These are phyloP conservation scores for Ceratocystis smalleyi DNA, from an alignment of 2,329 filamentous ascomycete species.

Conservation along the genomic window DNA sequence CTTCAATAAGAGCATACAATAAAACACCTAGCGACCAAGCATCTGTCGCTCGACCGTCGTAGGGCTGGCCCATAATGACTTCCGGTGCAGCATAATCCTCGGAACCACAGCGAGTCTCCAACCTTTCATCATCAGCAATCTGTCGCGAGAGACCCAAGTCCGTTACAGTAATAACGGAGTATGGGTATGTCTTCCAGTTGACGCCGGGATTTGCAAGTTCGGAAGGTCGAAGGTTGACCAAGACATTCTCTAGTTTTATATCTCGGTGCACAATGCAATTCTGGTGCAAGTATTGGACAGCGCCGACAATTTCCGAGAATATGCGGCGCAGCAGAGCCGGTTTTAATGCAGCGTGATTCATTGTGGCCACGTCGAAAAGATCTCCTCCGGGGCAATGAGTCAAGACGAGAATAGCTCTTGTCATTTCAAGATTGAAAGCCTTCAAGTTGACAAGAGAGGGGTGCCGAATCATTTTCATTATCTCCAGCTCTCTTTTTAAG, in stretches of 20 bases:
- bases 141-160: slow-evolving; percentile 81
- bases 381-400: slow-evolving; percentile 91
- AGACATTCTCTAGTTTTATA: slow-evolving; percentile 93
- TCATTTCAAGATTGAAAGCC: slow-evolving; percentile 74
- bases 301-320: slow-evolving; percentile 75
- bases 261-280: slow-evolving; percentile 86
- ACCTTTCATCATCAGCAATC: slow-evolving; percentile 68
- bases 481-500: slow-evolving; percentile 85
- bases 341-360: slow-evolving; percentile 50
- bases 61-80: slow-evolving; percentile 85
- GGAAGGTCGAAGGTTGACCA: slow-evolving; percentile 63
- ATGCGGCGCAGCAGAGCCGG: slow-evolving; percentile 63
- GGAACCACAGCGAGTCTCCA: slow-evolving; percentile 87
- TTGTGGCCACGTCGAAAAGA: slow-evolving; percentile 78
- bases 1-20: slow-evolving; percentile 83
- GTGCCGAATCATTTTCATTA: slow-evolving; percentile 75
- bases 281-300: slow-evolving; percentile 71
- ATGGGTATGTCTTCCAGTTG: slow-evolving; percentile 61
- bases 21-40: slow-evolving; percentile 92
- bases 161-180: slow-evolving; percentile 74
- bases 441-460: slow-evolving; percentile 83
- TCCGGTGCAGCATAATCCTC: slow-evolving; percentile 97
- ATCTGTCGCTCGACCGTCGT: slow-evolving; percentile 82
- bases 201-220: slow-evolving; percentile 47
- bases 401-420: slow-evolving; percentile 68